phyloP scores from a whole-genome alignment of 768 basidiomycete species.

The Lactarius psammicola region DNA sequence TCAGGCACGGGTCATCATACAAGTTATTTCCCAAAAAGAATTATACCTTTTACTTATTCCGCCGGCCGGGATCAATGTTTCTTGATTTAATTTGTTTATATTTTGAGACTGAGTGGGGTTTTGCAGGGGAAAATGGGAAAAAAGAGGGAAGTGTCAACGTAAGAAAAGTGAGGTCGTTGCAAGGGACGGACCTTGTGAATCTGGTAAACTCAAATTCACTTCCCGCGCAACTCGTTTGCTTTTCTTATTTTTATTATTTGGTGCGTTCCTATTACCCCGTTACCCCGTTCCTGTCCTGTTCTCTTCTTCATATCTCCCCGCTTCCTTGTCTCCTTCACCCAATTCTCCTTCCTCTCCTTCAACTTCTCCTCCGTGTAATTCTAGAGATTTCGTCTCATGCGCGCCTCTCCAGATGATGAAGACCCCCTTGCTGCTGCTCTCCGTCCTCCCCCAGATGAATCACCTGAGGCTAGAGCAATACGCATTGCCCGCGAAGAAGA shows the following conservation, averaged over 20 bases:
- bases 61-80: constrained; percentile 12
- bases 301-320: neutral
- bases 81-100: neutral
- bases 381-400: constrained; percentile 17
- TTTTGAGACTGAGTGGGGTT: neutral
- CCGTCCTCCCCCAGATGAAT: constrained; percentile 65
- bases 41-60: neutral
- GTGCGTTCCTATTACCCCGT: neutral
- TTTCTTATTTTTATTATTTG: constrained; percentile 4
- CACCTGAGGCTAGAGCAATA: constrained; percentile 52
- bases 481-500: constrained; percentile 62
- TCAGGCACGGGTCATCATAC: constrained; percentile 14
- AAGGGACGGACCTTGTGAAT: constrained; percentile 16
- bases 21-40: constrained; percentile 7
- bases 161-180: neutral
- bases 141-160: neutral
- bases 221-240: constrained; percentile 7
- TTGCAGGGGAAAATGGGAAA: neutral
- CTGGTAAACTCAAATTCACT: constrained; percentile 19
- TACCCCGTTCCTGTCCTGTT: neutral
- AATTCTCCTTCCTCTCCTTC: neutral
- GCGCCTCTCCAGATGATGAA: constrained; percentile 34
- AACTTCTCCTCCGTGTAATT: neutral
- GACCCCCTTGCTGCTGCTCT: constrained; percentile 55
- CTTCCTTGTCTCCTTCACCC: neutral